phyloP scores from a whole-genome alignment of 306 rosid genomes.

The Corylus avellana region DNA sequence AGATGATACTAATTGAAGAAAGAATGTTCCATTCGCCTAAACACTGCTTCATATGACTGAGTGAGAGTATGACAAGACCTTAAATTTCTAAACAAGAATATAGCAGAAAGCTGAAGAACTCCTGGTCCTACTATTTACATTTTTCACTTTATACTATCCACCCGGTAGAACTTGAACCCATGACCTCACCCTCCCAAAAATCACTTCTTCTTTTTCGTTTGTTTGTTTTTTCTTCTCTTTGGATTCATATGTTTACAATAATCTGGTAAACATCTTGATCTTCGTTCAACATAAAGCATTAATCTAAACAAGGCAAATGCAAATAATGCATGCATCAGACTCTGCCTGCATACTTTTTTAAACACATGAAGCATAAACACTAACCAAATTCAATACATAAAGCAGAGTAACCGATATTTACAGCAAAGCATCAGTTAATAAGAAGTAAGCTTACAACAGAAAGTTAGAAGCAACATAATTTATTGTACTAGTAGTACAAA shows the following conservation, averaged over 20 bases:
- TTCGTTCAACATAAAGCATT: neutral
- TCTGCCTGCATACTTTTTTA: neutral
- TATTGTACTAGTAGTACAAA: slow-evolving; percentile 26
- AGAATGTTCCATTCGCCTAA: too few relatives aligned
- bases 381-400: neutral
- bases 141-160: too few relatives aligned
- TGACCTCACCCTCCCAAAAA: neutral
- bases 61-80: too few relatives aligned
- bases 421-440: neutral
- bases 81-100: too few relatives aligned
- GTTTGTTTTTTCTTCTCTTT: neutral
- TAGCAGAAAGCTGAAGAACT: too few relatives aligned
- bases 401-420: neutral
- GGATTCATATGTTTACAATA: neutral
- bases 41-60: too few relatives aligned
- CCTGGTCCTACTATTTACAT: too few relatives aligned
- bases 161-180: too few relatives aligned
- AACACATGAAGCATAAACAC: neutral
- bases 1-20: neutral
- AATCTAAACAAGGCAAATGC: neutral
- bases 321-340: neutral
- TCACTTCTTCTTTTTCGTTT: neutral
- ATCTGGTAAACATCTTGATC: neutral
- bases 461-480: neutral
- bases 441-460: neutral